These are phyloP conservation scores for Apiospora pterosperma DNA, from an alignment of 2,329 filamentous ascomycete species.

Conservation along the genomic window DNA sequence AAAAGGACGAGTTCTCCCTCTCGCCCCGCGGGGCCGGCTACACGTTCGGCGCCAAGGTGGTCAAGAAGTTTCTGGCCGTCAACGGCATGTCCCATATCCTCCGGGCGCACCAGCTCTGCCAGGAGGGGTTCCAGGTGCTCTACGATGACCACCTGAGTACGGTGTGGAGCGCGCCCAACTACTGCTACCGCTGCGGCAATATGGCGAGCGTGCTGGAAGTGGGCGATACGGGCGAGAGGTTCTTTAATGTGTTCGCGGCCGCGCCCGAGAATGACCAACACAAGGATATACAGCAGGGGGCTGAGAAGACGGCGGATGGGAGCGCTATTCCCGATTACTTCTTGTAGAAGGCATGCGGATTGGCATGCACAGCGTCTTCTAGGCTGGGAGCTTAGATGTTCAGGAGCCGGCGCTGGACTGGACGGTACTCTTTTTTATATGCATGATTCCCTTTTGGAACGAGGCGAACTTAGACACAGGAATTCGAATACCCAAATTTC, in stretches of 20 bases:
- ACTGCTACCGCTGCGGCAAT: slow-evolving; percentile 94
- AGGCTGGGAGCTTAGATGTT: not conserved
- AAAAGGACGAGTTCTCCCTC: slow-evolving; percentile 93
- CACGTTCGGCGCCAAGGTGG: slow-evolving; percentile 95
- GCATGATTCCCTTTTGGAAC: not conserved
- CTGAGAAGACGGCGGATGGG: slow-evolving; percentile 66
- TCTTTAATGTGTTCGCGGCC: slow-evolving; percentile 97
- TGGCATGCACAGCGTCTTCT: not conserved
- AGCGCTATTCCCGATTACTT: slow-evolving; percentile 69
- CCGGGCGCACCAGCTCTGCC: slow-evolving; percentile 95
- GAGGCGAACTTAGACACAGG: not conserved
- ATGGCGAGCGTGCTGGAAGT: slow-evolving; percentile 97
- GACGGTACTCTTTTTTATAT: not conserved
- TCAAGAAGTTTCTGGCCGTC: slow-evolving; percentile 96
- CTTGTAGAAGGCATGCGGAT: slow-evolving; percentile 46
- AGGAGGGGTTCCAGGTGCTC: slow-evolving; percentile 95
- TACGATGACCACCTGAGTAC: slow-evolving; percentile 94
- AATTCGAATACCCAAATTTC: not conserved
- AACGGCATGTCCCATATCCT: slow-evolving; percentile 98
- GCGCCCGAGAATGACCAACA: slow-evolving; percentile 93
- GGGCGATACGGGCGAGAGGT: slow-evolving; percentile 85
- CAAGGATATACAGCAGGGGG: slow-evolving; percentile 76
- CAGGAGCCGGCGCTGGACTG: not conserved
- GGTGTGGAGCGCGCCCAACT: slow-evolving; percentile 97
- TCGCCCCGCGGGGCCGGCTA: slow-evolving; percentile 93